Percentiles rank a stretch among this genome's conserved stretches.
Conservation (phyloP, 2,329 filamentous ascomycete genomes). For the Acephala macrosclerotiorum region DNA sequence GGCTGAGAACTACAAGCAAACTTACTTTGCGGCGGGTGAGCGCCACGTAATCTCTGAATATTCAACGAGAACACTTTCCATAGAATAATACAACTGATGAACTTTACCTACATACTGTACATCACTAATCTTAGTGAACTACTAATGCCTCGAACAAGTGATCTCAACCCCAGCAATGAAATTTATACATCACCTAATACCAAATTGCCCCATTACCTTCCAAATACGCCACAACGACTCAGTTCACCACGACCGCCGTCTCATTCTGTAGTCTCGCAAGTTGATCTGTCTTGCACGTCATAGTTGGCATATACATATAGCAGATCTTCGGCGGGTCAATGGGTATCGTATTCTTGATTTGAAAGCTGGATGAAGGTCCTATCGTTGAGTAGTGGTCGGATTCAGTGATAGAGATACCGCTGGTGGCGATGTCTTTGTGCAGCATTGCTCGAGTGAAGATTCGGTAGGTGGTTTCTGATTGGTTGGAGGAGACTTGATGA, state of each 20-base stretch:
- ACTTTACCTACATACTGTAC: too few relatives aligned
- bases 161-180: too few relatives aligned
- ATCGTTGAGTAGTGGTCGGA: conserved; percentile 47
- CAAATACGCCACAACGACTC: conserved; percentile 47
- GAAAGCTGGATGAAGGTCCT: conserved; percentile 35
- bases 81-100: too few relatives aligned
- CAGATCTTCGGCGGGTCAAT: conserved; percentile 50
- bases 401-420: conserved; percentile 44
- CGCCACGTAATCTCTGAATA: too few relatives aligned
- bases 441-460: conserved; percentile 59
- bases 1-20: too few relatives aligned
- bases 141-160: too few relatives aligned
- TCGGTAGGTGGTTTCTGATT: conserved; percentile 56
- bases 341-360: conserved; percentile 52
- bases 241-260: conserved; percentile 54
- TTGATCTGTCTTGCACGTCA: conserved; percentile 54
- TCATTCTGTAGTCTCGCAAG: conserved; percentile 50
- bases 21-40: too few relatives aligned
- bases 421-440: conserved; percentile 60
- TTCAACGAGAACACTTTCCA: too few relatives aligned
- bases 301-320: conserved; percentile 46
- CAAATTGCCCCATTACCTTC: too few relatives aligned
- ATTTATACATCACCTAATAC: too few relatives aligned
- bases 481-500: conserved; percentile 58
- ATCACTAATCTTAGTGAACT: too few relatives aligned